These are phyloP conservation scores for Paramecium caudatum DNA, from an alignment of 73 alveolate genomes.

Conservation along the genomic window DNA sequence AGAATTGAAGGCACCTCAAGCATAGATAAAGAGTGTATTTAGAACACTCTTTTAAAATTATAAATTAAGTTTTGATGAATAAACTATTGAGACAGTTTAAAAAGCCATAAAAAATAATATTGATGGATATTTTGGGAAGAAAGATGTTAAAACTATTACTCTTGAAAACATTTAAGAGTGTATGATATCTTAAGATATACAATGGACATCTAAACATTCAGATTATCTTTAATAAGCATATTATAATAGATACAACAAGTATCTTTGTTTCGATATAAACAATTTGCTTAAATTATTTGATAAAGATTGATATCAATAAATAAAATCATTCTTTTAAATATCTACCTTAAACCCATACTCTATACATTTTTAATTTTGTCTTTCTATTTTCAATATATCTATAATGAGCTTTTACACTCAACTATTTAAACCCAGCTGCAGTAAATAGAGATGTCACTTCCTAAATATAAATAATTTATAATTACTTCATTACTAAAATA, in stretches of 20 bases:
- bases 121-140: neutral
- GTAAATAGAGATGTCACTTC: conserved; percentile 87
- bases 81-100: neutral
- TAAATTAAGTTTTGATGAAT: neutral
- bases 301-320: neutral
- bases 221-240: conserved; percentile 26
- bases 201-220: conserved; percentile 39
- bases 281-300: neutral
- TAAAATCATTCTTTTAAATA: neutral
- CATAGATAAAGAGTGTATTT: neutral
- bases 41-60: conserved; percentile 4
- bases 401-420: conserved; percentile 88
- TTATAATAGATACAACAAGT: conserved; percentile 10
- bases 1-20: conserved; percentile 17
- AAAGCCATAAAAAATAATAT: neutral
- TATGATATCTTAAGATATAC: neutral
- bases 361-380: conserved; percentile 89
- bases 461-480: neutral
- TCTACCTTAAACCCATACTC: conserved; percentile 85
- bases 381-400: conserved; percentile 95
- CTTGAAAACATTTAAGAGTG: neutral
- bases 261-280: neutral
- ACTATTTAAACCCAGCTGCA: conserved; percentile 86
- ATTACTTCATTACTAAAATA: conserved; percentile 84
- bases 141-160: neutral